Conservation (phyloP, 345 rosid genomes). For the Camelina neglecta region DNA sequence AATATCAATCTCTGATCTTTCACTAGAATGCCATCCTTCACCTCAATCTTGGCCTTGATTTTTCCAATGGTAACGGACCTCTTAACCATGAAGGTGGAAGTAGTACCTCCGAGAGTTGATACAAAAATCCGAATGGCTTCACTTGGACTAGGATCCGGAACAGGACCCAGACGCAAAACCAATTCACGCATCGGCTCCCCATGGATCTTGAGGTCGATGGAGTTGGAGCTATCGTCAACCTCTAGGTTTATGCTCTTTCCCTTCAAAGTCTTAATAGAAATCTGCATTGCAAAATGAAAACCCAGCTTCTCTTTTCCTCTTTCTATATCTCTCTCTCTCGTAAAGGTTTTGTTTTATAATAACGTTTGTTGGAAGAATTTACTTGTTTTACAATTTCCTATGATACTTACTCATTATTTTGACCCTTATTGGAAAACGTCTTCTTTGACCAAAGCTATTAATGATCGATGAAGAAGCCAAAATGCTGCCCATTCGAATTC, state of each 20-base stretch:
- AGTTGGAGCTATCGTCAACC: slow-evolving; percentile 21
- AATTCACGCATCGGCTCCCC: neutral
- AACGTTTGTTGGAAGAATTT: neutral
- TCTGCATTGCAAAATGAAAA: neutral
- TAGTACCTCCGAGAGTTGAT: neutral
- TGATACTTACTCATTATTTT: neutral
- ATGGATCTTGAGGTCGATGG: slow-evolving; percentile 21
- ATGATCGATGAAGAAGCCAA: slow-evolving; percentile 1
- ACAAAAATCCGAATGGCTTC: neutral
- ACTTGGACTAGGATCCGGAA: neutral
- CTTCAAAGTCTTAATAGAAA: neutral
- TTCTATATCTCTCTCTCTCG: too few species aligned
- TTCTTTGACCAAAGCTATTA: neutral
- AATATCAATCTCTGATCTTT: neutral
- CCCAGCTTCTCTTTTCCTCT: neutral
- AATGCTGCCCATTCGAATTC: neutral
- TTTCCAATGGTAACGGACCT: neutral
- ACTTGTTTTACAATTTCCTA: neutral
- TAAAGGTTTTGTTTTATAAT: neutral
- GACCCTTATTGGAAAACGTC: slow-evolving; percentile 5
- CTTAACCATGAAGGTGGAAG: neutral
- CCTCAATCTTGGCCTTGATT: slow-evolving; percentile 1
- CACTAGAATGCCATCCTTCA: neutral
- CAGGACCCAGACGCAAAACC: neutral
- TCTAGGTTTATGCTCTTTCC: slow-evolving; percentile 18